Evolutionary conservation across 768 basidiomycete genomes (phyloP).

Genomic region (Melanogaster broomeanus): DNA sequence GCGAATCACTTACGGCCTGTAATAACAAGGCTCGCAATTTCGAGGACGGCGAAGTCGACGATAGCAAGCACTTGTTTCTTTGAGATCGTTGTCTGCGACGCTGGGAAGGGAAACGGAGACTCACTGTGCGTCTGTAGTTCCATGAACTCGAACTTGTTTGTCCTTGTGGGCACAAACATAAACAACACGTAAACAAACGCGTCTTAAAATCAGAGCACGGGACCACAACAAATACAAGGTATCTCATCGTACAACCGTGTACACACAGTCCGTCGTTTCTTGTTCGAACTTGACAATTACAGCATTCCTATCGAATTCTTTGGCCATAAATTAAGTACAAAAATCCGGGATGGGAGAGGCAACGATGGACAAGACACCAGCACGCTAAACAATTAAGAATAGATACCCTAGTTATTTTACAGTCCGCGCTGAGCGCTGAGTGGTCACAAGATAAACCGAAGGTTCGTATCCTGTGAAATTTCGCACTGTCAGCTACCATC

Average conservation of each 20-base stretch:
- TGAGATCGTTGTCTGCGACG: conserved; percentile 17
- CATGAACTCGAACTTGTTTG: conserved; percentile 37
- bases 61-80: conserved; percentile 20
- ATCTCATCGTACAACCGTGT: too few relatives aligned
- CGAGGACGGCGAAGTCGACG: conserved; percentile 18
- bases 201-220: conserved; percentile 21
- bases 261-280: background rate
- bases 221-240: conserved; percentile 9
- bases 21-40: conserved; percentile 18
- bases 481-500: background rate
- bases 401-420: background rate
- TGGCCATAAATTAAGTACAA: background rate
- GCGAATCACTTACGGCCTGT: conserved; percentile 28
- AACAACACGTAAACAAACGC: conserved; percentile 36
- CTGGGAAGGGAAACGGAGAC: conserved; percentile 17
- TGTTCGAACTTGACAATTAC: conserved; percentile 3
- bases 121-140: background rate
- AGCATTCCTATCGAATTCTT: background rate
- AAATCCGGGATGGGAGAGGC: background rate
- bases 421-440: background rate
- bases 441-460: conserved; percentile 33
- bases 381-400: background rate
- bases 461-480: conserved; percentile 23
- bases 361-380: background rate
- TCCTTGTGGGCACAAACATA: conserved; percentile 23